Conservation (phyloP, 805 yeast genomes). For the Kuraishia hungarica region DNA sequence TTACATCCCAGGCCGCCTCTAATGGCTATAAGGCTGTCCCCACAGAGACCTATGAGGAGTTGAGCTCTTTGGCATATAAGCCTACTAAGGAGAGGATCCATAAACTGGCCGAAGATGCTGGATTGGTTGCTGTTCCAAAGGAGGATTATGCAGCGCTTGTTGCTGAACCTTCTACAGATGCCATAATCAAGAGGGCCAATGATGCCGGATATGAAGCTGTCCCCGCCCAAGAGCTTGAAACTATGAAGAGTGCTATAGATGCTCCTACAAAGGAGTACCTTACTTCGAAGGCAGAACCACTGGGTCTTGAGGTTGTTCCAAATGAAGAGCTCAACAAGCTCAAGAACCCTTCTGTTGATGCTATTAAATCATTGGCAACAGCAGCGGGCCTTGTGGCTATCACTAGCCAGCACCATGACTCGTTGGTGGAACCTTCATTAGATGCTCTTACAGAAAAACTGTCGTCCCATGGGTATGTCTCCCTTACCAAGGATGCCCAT, state of each 20-base stretch:
- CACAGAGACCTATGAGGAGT: slow-evolving; percentile 7
- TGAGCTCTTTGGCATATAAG: slow-evolving; percentile 4
- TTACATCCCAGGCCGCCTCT: slow-evolving; percentile 10
- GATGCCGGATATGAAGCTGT: neutral
- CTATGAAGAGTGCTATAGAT: slow-evolving; percentile 4
- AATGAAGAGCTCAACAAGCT: neutral
- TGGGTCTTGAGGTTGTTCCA: slow-evolving; percentile 7
- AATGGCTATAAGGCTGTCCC: slow-evolving; percentile 12
- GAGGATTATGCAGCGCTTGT: slow-evolving; percentile 14
- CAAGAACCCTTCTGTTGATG: slow-evolving; percentile 2
- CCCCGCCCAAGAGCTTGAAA: neutral
- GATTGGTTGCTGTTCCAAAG: slow-evolving; percentile 18
- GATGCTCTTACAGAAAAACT: neutral
- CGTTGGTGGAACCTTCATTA: neutral
- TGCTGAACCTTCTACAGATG: neutral
- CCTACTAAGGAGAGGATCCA: slow-evolving; percentile 10
- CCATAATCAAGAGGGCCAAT: neutral
- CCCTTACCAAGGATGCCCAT: neutral
- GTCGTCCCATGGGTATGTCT: neutral
- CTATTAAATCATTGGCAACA: neutral
- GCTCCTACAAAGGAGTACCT: slow-evolving; percentile 14
- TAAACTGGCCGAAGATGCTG: slow-evolving; percentile 12
- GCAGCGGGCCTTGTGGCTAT: neutral
- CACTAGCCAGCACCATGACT: neutral
- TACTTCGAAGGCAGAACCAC: slow-evolving; percentile 8